Conservation (phyloP, 108 stramenopile species). For the Poteriospumella lacustris region DNA sequence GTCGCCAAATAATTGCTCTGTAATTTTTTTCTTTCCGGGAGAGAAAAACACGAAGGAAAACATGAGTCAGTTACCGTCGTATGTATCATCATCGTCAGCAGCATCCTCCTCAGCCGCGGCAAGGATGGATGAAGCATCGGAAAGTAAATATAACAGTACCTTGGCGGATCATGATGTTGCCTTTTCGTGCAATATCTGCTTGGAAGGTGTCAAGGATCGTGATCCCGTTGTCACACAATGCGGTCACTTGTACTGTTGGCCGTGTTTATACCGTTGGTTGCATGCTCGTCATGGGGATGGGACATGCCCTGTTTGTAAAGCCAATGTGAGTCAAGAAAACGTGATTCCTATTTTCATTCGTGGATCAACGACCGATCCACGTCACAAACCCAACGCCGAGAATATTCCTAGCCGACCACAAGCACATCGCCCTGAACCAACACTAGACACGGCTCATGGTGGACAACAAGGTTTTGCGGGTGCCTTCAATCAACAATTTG, state of each 20-base stretch:
- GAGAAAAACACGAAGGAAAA: too few species aligned
- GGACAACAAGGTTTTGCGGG: not conserved
- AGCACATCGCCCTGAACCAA: not conserved
- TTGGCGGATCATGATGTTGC: slow-evolving; percentile 15
- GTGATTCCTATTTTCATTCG: slow-evolving; percentile 45
- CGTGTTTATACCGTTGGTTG: slow-evolving; percentile 66
- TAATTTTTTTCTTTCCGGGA: too few species aligned
- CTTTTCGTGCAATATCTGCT: slow-evolving; percentile 76
- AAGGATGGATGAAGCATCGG: too few species aligned
- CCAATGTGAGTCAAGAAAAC: slow-evolving; percentile 47
- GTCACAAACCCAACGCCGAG: not conserved
- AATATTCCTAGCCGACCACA: slow-evolving; percentile 33
- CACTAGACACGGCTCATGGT: not conserved
- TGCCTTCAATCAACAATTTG: slow-evolving; percentile 12
- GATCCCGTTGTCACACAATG: slow-evolving; percentile 73
- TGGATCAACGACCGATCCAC: not conserved
- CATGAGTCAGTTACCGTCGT: too few species aligned
- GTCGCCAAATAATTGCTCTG: too few species aligned
- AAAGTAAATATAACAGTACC: too few species aligned
- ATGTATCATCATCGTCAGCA: too few species aligned
- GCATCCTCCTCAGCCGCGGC: too few species aligned
- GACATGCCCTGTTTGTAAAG: slow-evolving; percentile 57
- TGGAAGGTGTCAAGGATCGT: slow-evolving; percentile 62
- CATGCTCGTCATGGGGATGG: slow-evolving; percentile 37
- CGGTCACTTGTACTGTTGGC: slow-evolving; percentile 85